A percentile compares a stretch with the other conserved stretches of the same genome.
Conservation (phyloP, 441 rosid species). For the Pelargonium citronellum region DNA sequence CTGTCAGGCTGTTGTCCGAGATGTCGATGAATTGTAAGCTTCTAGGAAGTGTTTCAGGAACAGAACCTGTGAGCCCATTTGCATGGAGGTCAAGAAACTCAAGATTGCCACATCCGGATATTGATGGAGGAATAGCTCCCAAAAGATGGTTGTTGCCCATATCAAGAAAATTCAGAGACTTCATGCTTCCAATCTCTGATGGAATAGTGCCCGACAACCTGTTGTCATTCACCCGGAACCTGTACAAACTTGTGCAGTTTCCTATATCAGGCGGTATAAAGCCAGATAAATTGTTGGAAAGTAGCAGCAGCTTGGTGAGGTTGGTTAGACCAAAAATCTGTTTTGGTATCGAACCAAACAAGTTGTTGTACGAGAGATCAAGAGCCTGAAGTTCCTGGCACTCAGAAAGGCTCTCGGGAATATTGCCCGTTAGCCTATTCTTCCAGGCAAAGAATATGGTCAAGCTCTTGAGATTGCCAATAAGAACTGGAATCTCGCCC, state of each 20-base stretch:
- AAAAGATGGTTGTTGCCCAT: constrained; percentile 41
- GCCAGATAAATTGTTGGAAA: constrained; percentile 54
- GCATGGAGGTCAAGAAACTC: constrained; percentile 79
- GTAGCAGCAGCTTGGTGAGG: constrained; percentile 74
- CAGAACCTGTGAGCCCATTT: constrained; percentile 61
- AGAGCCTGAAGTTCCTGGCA: constrained; percentile 80
- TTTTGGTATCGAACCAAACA: constrained; percentile 63
- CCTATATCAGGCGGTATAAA: constrained; percentile 59
- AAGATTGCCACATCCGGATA: constrained; percentile 57
- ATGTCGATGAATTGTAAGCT: constrained; percentile 60
- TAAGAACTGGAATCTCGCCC: constrained; percentile 62
- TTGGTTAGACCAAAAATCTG: constrained; percentile 56
- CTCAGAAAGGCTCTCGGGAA: constrained; percentile 58
- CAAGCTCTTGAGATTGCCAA: constrained; percentile 61
- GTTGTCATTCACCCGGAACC: constrained; percentile 46
- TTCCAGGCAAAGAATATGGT: constrained; percentile 81
- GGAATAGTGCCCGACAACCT: constrained; percentile 50
- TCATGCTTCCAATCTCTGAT: constrained; percentile 45
- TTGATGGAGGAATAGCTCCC: constrained; percentile 44
- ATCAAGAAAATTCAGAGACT: constrained; percentile 50
- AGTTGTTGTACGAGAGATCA: constrained; percentile 75
- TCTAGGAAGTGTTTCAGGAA: constrained; percentile 69
- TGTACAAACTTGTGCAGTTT: constrained; percentile 45
- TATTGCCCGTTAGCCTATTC: constrained; percentile 64
- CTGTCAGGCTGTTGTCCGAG: constrained; percentile 63